Evolutionary conservation across 1,139 yeast genomes (phyloP).

Genomic region (Suhomyces chickasaworum): DNA sequence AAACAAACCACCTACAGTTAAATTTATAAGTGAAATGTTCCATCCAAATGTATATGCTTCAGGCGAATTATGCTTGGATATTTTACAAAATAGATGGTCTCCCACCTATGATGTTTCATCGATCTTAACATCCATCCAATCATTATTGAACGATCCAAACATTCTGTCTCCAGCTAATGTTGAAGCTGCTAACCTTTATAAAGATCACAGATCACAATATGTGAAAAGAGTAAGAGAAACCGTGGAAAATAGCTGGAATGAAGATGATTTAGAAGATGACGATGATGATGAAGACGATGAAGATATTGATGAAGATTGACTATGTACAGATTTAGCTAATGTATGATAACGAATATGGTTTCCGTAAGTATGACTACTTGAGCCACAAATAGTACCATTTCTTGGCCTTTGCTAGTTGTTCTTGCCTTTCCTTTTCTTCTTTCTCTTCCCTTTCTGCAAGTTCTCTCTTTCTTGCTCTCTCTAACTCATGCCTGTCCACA

Average conservation of each 20-base stretch:
- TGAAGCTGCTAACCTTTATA: constrained; percentile 94
- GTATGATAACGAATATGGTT: constrained; percentile 7
- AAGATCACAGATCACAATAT: constrained; percentile 93
- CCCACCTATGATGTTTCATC: constrained; percentile 99
- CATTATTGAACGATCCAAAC: constrained; percentile 91
- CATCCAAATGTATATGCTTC: constrained; percentile 96
- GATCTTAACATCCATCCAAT: constrained; percentile 83
- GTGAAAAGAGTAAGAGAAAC: constrained; percentile 90
- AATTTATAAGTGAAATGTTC: constrained; percentile 91
- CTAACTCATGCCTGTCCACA: constrained; percentile 39
- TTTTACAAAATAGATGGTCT: constrained; percentile 95
- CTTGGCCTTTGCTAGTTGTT: constrained; percentile 5
- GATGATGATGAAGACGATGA: constrained; percentile 54
- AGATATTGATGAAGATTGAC: constrained; percentile 20
- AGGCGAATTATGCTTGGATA: constrained; percentile 95
- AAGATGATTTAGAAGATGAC: constrained; percentile 61
- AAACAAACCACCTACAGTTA: constrained; percentile 92
- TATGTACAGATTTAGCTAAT: constrained; percentile 7
- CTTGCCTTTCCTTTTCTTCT: constrained; percentile 18
- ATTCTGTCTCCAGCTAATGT: constrained; percentile 97
- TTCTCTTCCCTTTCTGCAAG: constrained; percentile 17
- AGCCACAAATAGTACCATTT: constrained; percentile 53
- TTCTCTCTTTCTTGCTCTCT: constrained; percentile 25
- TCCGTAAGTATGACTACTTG: constrained; percentile 19
- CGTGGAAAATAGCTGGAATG: constrained; percentile 86